A percentile compares a stretch with the other conserved stretches of the same genome.
Evolutionary conservation across 768 basidiomycete species (phyloP).

Genomic region (Tubosaeta brunneosetosa): DNA sequence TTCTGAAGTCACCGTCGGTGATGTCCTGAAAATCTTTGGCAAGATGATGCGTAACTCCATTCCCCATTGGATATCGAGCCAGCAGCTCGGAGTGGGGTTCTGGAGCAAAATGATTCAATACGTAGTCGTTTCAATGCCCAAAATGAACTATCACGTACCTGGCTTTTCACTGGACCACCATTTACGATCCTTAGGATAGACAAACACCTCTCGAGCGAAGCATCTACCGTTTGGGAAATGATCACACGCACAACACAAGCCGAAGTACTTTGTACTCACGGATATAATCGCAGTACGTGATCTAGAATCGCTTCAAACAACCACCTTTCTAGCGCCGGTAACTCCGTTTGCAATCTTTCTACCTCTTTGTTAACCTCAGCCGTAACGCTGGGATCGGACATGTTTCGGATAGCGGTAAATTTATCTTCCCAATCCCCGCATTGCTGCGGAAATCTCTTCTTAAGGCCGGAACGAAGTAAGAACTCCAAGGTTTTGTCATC

Average conservation of each 20-base stretch:
- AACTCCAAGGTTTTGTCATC: slow-evolving; percentile 23
- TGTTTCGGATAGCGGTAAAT: not conserved
- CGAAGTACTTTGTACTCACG: slow-evolving; percentile 7
- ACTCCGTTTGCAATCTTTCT: slow-evolving; percentile 2
- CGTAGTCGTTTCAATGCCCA: not conserved
- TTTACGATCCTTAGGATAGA: not conserved
- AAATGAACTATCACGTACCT: not conserved
- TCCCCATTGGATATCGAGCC: slow-evolving; percentile 10
- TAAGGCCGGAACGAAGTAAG: slow-evolving; percentile 27
- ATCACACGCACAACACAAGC: not conserved
- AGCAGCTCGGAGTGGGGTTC: slow-evolving; percentile 10
- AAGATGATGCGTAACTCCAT: not conserved
- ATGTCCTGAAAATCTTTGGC: slow-evolving; percentile 4
- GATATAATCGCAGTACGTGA: slow-evolving; percentile 19
- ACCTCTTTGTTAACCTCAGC: not conserved
- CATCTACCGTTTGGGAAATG: slow-evolving; percentile 2
- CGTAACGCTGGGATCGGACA: accelerated
- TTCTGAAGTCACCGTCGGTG: slow-evolving; percentile 2
- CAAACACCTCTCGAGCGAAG: slow-evolving; percentile 13
- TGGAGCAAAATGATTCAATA: not conserved
- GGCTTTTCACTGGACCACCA: not conserved
- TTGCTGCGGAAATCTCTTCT: slow-evolving; percentile 19
- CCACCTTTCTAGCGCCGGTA: slow-evolving; percentile 8
- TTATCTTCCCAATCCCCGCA: slow-evolving; percentile 24
- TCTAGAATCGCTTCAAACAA: slow-evolving; percentile 26